Base-by-base conservation (phyloP, 192 early-diverging fungal genomes). In the Linnemannia elongata region DNA sequence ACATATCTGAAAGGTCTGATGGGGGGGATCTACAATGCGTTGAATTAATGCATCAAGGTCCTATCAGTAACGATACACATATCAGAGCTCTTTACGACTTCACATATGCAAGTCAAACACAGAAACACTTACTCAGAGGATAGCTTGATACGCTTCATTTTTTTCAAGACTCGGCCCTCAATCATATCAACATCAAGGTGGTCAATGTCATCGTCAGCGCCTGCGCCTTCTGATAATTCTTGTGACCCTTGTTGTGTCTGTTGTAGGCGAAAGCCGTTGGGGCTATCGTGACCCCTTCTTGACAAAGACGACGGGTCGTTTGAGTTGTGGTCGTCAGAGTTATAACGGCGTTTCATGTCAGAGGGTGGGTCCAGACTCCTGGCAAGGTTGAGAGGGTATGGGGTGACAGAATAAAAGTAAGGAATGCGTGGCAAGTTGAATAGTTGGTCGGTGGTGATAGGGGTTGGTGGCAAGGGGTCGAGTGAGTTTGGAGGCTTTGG, bases 321-420 rank as follows among this genome's bases (percentile, higher is more conserved):
- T 60, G 55, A n/a, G 35, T 45, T 41, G 55, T 15, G 4, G 10
- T 36, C 45, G 52, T 69, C 77, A 47, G 45, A 35, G 39, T 24
- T 27, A 41, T 75, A 70, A 30, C 85, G 79, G 27, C 85, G 79
- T 27, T 87, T 87, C 85, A 87, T 87, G 12, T 69, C 45, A 8
- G 41, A 35, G 10, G 71, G 69, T 6, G 42, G 35, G 15, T 72
- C 33, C n/a, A 39, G 70, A 33, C n/a, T 22, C 7, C 72, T 77
- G 36, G 68, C 55, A 47, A 66, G 54, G 6, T 54, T 17, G 52
- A 87, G 80, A 20, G 80, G 76, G 33, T 74, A 87, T 6, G 80
- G 80, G 6, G 72, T 87, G 33, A 86, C 74, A 20, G 84, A 74
- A 47, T 77, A 86, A 27, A 80, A 86, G 79, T 86, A 86, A 36